Percentiles rank a stretch among this genome's conserved stretches.
Conservation (phyloP, 257 asterid species). For the Leptodermis oblonga region DNA sequence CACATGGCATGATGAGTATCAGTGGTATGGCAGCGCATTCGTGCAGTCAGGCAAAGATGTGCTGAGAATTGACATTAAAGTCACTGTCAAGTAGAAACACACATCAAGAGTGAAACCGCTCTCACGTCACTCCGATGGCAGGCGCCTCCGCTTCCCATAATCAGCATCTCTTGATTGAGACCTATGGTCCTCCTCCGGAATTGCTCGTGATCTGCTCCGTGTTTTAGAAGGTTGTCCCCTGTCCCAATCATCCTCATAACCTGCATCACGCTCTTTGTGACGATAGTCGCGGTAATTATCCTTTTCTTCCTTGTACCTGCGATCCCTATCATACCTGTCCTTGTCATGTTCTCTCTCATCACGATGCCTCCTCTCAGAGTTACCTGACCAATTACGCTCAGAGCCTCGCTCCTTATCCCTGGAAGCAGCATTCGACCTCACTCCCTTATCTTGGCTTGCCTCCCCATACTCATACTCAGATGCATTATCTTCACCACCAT, state of each 20-base stretch:
- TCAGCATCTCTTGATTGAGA: conserved; percentile 43
- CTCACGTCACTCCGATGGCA: conserved; percentile 37
- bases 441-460: conserved; percentile 45
- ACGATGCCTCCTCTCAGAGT: conserved; percentile 44
- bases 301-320: conserved; percentile 42
- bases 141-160: conserved; percentile 47
- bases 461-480: conserved; percentile 50
- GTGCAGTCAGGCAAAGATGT: conserved; percentile 19
- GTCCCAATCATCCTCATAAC: conserved; percentile 34
- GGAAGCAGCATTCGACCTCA: conserved; percentile 38
- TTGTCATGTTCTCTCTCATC: conserved; percentile 43
- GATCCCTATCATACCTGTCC: conserved; percentile 40
- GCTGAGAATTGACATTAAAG: conserved; percentile 15
- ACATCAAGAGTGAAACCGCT: conserved; percentile 5
- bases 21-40: conserved; percentile 32
- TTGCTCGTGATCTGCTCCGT: conserved; percentile 43
- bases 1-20: conserved; percentile 26
- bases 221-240: conserved; percentile 48
- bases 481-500: conserved; percentile 50
- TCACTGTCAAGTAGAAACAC: conserved; percentile 10
- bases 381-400: conserved; percentile 50
- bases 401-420: conserved; percentile 44
- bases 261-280: conserved; percentile 35
- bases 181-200: conserved; percentile 41
- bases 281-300: conserved; percentile 32